These are phyloP conservation scores for Diphasiastrum complanatum DNA, from an alignment of 83 land plant species.

Conservation along the genomic window DNA sequence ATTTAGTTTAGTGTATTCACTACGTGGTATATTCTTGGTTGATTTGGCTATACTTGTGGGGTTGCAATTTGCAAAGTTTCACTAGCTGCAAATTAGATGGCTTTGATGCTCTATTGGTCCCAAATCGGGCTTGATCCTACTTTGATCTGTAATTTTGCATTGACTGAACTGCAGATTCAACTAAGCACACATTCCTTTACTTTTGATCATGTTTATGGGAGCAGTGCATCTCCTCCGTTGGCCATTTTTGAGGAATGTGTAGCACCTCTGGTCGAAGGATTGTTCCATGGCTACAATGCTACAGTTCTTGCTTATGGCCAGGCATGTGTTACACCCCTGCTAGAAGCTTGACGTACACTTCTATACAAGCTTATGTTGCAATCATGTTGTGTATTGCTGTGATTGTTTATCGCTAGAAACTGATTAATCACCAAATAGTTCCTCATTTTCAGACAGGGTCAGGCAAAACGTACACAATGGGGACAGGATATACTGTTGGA, in stretches of 20 bases:
- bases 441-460: constrained; percentile 76
- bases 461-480: constrained; percentile 97
- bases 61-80: too few species aligned
- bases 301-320: constrained; percentile 98
- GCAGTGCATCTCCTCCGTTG: constrained; percentile 36
- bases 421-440: too few species aligned
- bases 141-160: background rate
- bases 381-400: constrained; percentile 5
- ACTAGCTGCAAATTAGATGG: too few species aligned
- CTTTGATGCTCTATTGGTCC: too few species aligned
- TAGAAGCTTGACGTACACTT: too few species aligned
- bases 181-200: constrained; percentile 89
- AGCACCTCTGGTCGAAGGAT: constrained; percentile 79
- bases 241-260: constrained; percentile 70
- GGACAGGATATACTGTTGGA: constrained; percentile 74
- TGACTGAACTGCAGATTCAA: constrained; percentile 88
- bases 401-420: too few species aligned
- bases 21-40: too few species aligned
- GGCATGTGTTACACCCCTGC: constrained; percentile 41
- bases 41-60: too few species aligned
- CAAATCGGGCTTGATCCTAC: too few species aligned
- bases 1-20: too few species aligned
- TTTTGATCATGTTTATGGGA: constrained; percentile 83
- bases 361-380: background rate
- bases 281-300: constrained; percentile 90